Evolutionary conservation across 2,329 filamentous ascomycete species (phyloP), one percentile per base, ranked within the genome.

Genomic region (Trichoderma polysporum): DNA sequence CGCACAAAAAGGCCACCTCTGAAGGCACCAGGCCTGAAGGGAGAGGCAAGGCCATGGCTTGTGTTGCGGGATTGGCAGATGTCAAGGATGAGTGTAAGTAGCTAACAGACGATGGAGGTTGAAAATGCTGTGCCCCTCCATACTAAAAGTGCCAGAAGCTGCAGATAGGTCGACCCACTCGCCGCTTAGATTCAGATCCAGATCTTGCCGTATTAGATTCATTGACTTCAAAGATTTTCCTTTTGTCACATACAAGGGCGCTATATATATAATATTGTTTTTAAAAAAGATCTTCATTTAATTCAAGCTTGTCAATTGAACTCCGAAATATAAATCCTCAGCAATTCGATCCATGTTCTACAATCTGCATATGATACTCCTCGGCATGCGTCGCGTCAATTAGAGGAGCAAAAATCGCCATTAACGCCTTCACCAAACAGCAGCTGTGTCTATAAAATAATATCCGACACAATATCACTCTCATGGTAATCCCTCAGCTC

Each of bases 1-100:
- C 95, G 79, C 94, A 97, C 31, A 98, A 83, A 76, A 98, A 99
- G 59, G 93, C 91, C 53, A 96, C 91, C 81, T 99, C 95, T 70
- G 91, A 85, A 68, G 95, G 93, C 73, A 91, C 90, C 52, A 97
- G 85, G 78, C 81, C 84, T 60, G 78, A 73, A 4, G 83, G 83
- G 15, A 86, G 77, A 33, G 84, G 82, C 58, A 84, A 76, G 35
- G 84, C 84, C 84, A 86, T 86, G 49, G 27, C 31, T 52, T n/a
- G 13, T 7, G 47, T 33, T 27, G 2, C 1, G 22, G 8, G 22
- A 6, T 9, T 2, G 31, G 10, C 25, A 29, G 35, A 37, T 27
- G 54, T 19, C 19, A 33, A 41, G 15, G 29, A 17, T 19, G 25
- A 33, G 41, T 27, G 31, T 35, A 47, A 37, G 58, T 35, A 19